Evolutionary conservation across 1,284 basidiomycete genomes (phyloP).

Genomic region (Malassezia vespertilionis): DNA sequence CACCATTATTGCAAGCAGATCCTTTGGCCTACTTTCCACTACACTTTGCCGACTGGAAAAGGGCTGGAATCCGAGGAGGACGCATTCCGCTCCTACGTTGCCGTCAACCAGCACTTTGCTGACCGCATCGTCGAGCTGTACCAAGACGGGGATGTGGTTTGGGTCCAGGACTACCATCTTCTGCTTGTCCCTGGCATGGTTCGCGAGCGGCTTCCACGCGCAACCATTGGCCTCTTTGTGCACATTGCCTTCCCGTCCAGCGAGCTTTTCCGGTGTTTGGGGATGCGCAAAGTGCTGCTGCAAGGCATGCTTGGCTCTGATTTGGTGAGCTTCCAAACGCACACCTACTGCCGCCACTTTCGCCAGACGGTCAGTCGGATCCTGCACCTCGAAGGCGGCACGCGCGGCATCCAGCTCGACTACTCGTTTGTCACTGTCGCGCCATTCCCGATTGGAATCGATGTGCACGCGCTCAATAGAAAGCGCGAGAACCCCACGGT

Average conservation of each 20-base stretch:
- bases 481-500: constrained; percentile 69
- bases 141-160: constrained; percentile 67
- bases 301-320: constrained; percentile 65
- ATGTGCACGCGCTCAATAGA: constrained; percentile 60
- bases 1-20: constrained; percentile 83
- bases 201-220: constrained; percentile 56
- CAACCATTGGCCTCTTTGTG: constrained; percentile 75
- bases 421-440: constrained; percentile 64
- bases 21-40: constrained; percentile 76
- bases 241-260: constrained; percentile 78
- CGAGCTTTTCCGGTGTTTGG: constrained; percentile 74
- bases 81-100: constrained; percentile 65
- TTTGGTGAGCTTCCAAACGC: constrained; percentile 71
- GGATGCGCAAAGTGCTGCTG: constrained; percentile 53
- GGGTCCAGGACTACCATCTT: constrained; percentile 56
- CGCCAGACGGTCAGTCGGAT: constrained; percentile 70
- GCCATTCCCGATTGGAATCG: constrained; percentile 80
- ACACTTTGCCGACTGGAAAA: constrained; percentile 70
- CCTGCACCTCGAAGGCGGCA: constrained; percentile 65
- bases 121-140: constrained; percentile 63
- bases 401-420: constrained; percentile 62
- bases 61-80: constrained; percentile 66
- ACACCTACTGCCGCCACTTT: constrained; percentile 52
- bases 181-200: constrained; percentile 70
- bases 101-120: constrained; percentile 73